Evolutionary conservation across 805 yeast species (phyloP), one percentile per base, ranked within the genome.

Genomic region (Isabelozyma pseudorhagii): DNA sequence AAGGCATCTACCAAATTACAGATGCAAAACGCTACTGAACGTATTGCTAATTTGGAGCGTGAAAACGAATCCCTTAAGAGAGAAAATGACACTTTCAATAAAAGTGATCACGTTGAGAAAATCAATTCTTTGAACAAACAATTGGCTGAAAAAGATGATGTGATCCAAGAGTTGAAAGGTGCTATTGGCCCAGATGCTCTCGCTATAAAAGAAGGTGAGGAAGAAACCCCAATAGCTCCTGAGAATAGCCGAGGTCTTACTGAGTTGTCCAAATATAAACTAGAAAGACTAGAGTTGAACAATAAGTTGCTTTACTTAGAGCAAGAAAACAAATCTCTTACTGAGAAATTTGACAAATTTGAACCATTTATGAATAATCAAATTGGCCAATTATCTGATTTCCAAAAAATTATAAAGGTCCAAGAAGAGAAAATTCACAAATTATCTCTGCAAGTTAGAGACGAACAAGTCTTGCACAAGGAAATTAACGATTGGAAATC

Each of bases 11-110:
- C 77, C 21, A 75, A 73, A 49, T 64, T 66, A 4, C 84, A 82
- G 54, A 84, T 86, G 53, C 73, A 69, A 45, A 68, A 72, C 45
- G 92, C 91, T 0, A 79, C 83, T 54, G 74, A 74, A 15, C 78
- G 77, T 49, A 82, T 86, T 18, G 64, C 64, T 18, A 57, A 59
- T 17, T 67, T 87, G 36, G 88, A 84, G 50, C 28, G 49, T 11
- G 72, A 74, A 49, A 53, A 57, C 46, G 15, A 34, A 14, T 38
- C 44, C 2, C 44, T 59, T 27, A 60, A 50, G 46, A 60, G 54
- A 41, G 43, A 46, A 8, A 28, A 48, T 43, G 42, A 40, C 10
- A 11, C 25, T n/a, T 45, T 36, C 34, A 28, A 44, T 15, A 40
- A 21, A 29, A 31, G 29, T 25, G 34, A 21, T 17, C 27, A 47